Conservation (phyloP, 2,329 filamentous ascomycete genomes). For the Fusarium mundagurra region DNA sequence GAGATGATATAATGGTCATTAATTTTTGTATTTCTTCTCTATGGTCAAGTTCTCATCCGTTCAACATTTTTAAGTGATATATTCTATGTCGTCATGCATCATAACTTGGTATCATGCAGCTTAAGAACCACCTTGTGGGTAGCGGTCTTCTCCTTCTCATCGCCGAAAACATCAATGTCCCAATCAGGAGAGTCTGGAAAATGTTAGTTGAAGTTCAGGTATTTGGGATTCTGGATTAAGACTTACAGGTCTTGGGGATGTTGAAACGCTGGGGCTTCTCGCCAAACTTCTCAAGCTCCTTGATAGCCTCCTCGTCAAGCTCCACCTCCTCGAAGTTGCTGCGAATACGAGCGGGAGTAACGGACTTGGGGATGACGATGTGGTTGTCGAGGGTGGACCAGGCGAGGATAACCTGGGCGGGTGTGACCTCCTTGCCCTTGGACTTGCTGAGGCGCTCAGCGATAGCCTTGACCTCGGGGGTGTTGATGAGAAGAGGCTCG, state of each 20-base stretch:
- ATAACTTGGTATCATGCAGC: constrained; percentile 33
- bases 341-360: constrained; percentile 73
- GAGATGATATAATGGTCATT: constrained; percentile 4
- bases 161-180: constrained; percentile 66
- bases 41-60: neutral
- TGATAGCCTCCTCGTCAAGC: constrained; percentile 66
- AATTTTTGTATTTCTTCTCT: constrained; percentile 15
- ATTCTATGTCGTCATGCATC: constrained; percentile 32
- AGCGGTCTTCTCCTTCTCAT: constrained; percentile 62
- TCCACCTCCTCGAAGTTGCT: constrained; percentile 76
- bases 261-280: constrained; percentile 59
- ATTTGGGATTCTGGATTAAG: neutral
- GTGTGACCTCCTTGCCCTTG: constrained; percentile 52
- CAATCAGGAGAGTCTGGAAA: constrained; percentile 60
- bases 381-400: constrained; percentile 69
- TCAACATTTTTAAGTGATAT: neutral
- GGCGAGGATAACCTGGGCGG: constrained; percentile 62
- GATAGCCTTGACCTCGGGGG: constrained; percentile 64
- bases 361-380: constrained; percentile 79
- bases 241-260: constrained; percentile 55
- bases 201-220: constrained; percentile 3
- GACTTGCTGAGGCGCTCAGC: constrained; percentile 56
- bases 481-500: constrained; percentile 65
- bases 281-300: constrained; percentile 70
- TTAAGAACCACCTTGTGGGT: constrained; percentile 57